A percentile compares a stretch with the other conserved stretches of the same genome.
Conservation (phyloP, 345 rosid species). For the Reutealis trisperma region DNA sequence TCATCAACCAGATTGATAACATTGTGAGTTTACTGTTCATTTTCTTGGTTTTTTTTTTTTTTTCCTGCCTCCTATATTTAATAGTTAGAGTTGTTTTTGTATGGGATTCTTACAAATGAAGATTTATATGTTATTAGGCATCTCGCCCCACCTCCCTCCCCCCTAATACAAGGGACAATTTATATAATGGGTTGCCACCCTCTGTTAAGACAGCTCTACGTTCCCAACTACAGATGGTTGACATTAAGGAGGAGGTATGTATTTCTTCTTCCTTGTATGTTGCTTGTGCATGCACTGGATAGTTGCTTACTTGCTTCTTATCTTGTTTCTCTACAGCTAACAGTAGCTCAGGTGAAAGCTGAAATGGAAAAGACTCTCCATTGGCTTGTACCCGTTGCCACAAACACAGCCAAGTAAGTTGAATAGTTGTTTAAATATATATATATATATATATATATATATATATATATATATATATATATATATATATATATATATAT, state of each 20-base stretch:
- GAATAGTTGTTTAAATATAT: not conserved
- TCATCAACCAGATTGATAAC: conserved; percentile 73
- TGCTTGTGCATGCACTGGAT: not conserved
- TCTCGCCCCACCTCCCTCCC: conserved; percentile 74
- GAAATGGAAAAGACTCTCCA: conserved; percentile 82
- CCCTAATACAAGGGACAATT: conserved; percentile 61
- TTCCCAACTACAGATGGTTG: conserved; percentile 48
- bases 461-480: too few species aligned
- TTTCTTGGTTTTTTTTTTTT: not conserved
- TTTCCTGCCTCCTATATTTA: not conserved
- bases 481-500: too few species aligned
- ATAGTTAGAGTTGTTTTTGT: not conserved
- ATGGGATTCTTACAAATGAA: not conserved
- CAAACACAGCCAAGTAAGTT: conserved; percentile 80
- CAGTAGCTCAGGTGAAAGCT: conserved; percentile 61
- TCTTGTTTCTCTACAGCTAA: conserved; percentile 47
- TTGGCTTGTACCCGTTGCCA: conserved; percentile 85
- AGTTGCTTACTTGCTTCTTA: conserved; percentile 3
- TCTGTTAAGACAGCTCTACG: conserved; percentile 63
- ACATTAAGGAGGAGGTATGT: conserved; percentile 66
- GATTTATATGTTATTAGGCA: conserved; percentile 42
- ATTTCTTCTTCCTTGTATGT: not conserved
- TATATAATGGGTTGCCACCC: conserved; percentile 67
- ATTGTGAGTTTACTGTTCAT: conserved; percentile 50
- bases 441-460: too few species aligned